Evolutionary conservation across 1,284 basidiomycete species (phyloP).

Genomic region (Ceratobasidium sp.): DNA sequence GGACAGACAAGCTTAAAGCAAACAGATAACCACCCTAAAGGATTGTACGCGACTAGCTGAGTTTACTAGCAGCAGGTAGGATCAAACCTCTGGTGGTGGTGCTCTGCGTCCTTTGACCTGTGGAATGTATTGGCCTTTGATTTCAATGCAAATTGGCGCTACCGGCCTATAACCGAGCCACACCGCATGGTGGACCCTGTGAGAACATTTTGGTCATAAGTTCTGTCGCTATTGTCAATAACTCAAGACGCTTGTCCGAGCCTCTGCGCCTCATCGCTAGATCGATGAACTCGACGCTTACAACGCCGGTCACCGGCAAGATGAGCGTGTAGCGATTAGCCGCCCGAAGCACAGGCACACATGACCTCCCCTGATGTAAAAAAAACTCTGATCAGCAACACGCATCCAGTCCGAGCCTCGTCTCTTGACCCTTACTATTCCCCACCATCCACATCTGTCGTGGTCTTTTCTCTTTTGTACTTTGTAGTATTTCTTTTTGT

Average conservation of each 20-base stretch:
- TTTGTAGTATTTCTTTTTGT: constrained; percentile 10
- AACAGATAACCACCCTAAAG: background rate
- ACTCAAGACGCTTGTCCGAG: no score
- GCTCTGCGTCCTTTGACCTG: constrained; percentile 11
- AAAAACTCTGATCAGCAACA: constrained; percentile 21
- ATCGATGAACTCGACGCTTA: background rate
- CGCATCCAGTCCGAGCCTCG: constrained; percentile 25
- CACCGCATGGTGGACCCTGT: background rate
- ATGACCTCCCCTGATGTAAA: constrained; percentile 33
- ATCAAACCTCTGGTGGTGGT: constrained; percentile 6
- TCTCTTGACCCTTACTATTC: constrained; percentile 15
- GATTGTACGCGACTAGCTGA: background rate
- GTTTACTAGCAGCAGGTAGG: background rate
- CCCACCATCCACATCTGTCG: background rate
- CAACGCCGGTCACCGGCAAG: no score
- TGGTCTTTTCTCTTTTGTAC: constrained; percentile 15
- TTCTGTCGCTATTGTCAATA: background rate
- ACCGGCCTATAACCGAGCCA: no score
- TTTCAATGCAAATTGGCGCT: constrained; percentile 10
- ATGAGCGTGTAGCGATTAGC: background rate
- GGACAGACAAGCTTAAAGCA: background rate
- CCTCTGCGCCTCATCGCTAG: background rate
- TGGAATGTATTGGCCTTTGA: background rate
- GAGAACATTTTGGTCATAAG: background rate
- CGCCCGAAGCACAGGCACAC: background rate